A percentile compares a stretch with the other conserved stretches of the same genome.
Evolutionary conservation across 2,329 filamentous ascomycete species (phyloP).

Genomic region (Pestalotiopsis sp.): DNA sequence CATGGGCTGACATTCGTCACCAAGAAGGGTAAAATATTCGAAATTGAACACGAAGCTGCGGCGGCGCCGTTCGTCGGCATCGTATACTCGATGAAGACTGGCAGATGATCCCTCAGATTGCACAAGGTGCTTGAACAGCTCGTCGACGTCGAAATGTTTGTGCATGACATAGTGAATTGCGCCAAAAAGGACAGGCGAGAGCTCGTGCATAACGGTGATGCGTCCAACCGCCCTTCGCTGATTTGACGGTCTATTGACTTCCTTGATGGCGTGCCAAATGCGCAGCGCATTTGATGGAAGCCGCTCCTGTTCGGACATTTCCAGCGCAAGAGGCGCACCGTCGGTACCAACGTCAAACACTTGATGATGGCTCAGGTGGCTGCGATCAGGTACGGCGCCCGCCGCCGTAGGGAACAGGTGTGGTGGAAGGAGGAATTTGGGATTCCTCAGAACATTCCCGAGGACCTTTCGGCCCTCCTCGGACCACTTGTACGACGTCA

Average conservation of each 20-base stretch:
- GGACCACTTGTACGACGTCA: not conserved
- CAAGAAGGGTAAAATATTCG: not conserved
- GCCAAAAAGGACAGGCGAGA: not conserved
- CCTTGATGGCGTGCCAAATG: slow-evolving; percentile 3
- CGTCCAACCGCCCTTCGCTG: not conserved
- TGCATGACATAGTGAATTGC: slow-evolving; percentile 2
- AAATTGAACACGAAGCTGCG: slow-evolving; percentile 6
- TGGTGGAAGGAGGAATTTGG: not conserved
- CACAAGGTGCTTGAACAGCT: slow-evolving; percentile 1
- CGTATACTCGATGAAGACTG: not conserved
- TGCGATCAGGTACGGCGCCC: not conserved
- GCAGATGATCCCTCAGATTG: not conserved
- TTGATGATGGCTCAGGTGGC: slow-evolving; percentile 1
- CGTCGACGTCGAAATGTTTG: not conserved
- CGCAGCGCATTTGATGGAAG: not conserved
- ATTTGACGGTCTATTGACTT: not conserved
- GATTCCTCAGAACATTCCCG: not conserved
- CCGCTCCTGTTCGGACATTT: not conserved
- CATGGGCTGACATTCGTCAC: not conserved
- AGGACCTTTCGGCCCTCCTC: not conserved
- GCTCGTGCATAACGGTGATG: slow-evolving; percentile 1
- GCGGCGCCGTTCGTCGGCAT: not conserved
- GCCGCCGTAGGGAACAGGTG: not conserved
- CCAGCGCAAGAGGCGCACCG: not conserved
- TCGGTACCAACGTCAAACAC: not conserved